A percentile compares a stretch with the other conserved stretches of the same genome.
Conservation (phyloP, 2,329 filamentous ascomycete genomes). For the Aspergillus sojae region DNA sequence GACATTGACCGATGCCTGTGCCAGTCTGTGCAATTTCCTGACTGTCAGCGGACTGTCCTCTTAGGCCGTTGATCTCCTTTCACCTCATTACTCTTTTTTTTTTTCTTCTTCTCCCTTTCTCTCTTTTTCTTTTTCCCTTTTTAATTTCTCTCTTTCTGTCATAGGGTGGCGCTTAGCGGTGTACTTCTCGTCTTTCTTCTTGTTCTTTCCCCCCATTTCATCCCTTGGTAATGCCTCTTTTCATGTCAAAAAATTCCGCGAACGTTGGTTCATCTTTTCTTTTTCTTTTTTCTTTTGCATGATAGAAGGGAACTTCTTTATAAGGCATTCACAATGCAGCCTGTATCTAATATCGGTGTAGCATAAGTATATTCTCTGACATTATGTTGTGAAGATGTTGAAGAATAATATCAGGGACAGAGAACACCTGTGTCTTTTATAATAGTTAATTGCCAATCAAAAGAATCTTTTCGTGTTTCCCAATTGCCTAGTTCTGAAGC, state of each 20-base stretch:
- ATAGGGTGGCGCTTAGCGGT: constrained; percentile 11
- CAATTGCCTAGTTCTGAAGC: not conserved
- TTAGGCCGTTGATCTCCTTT: constrained; percentile 6
- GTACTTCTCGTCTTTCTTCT: not conserved
- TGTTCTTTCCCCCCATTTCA: not conserved
- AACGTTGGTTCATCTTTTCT: not conserved
- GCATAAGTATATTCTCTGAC: constrained; percentile 4
- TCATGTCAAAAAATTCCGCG: not conserved
- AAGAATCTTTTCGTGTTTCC: not conserved
- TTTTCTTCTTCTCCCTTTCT: constrained; percentile 6
- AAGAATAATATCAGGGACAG: not conserved
- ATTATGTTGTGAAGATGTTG: not conserved
- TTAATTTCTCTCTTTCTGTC: not conserved
- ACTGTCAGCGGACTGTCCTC: constrained; percentile 34
- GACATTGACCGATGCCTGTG: constrained; percentile 40
- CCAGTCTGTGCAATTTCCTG: constrained; percentile 42
- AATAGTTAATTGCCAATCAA: constrained; percentile 1
- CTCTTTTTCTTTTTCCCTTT: constrained; percentile 7
- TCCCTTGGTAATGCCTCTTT: not conserved
- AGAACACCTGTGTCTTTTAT: constrained; percentile 2
- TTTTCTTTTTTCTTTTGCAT: constrained; percentile 11
- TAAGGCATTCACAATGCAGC: not conserved
- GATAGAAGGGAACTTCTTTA: constrained; percentile 15
- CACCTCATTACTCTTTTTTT: not conserved
- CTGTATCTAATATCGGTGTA: constrained; percentile 11